These are phyloP conservation scores for Saccharomyces hybrid DNA, from an alignment of 1,139 yeast genomes.

Conservation along the genomic window DNA sequence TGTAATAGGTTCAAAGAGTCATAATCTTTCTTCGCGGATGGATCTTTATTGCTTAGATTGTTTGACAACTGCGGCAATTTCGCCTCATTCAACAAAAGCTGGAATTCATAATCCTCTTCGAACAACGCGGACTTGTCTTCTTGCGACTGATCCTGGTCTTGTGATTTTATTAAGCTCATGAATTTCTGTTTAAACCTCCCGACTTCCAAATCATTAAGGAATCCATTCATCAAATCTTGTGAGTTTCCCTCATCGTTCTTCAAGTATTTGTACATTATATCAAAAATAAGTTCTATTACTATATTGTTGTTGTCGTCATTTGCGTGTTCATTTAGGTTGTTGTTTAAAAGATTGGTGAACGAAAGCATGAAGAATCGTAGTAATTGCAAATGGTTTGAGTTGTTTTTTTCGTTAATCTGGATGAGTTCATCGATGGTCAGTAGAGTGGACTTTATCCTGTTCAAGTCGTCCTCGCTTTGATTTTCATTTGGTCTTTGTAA, in stretches of 20 bases:
- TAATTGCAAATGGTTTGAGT: conserved; percentile 12
- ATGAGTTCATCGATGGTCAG: conserved; percentile 19
- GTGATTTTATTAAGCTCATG: not conserved
- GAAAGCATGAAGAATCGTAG: conserved; percentile 14
- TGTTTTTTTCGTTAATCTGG: conserved; percentile 12
- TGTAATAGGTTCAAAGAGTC: conserved; percentile 32
- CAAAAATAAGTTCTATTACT: conserved; percentile 14
- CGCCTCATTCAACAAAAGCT: conserved; percentile 8
- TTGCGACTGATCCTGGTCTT: not conserved
- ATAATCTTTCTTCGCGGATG: conserved; percentile 17
- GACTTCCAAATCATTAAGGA: not conserved
- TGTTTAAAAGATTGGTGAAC: conserved; percentile 15
- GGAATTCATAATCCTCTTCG: conserved; percentile 11
- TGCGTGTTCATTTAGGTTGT: not conserved
- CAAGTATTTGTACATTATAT: conserved; percentile 15
- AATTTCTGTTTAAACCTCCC: not conserved
- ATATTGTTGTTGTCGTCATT: conserved; percentile 2
- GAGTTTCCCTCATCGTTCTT: not conserved
- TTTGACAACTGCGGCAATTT: conserved; percentile 11
- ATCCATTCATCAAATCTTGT: not conserved
- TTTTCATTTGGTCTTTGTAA: conserved; percentile 4
- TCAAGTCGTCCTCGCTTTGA: conserved; percentile 5
- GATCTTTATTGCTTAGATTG: conserved; percentile 1
- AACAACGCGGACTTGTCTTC: conserved; percentile 3
- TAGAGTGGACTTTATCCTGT: conserved; percentile 10